Evolutionary conservation across 164 flowering plant genomes (phyloP).

Genomic region (Liquidambar formosana): DNA sequence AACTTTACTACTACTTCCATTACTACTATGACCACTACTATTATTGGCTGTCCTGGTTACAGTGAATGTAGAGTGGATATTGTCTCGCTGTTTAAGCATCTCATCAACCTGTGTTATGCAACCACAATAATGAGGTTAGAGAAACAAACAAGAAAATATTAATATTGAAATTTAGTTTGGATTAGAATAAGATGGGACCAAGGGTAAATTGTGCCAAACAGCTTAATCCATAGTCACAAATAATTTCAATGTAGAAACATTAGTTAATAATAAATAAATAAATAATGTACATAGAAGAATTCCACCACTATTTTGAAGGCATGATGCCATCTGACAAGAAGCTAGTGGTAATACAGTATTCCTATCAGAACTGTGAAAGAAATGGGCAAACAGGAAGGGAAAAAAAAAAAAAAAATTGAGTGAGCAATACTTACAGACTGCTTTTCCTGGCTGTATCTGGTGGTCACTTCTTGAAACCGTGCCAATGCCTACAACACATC

Average conservation of each 20-base stretch:
- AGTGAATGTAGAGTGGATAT: slow-evolving; percentile 79
- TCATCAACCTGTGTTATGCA: slow-evolving; percentile 75
- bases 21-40: slow-evolving; percentile 28
- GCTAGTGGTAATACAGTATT: not conserved
- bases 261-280: no score
- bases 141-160: not conserved
- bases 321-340: not conserved
- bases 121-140: not conserved
- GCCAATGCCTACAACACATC: slow-evolving; percentile 74
- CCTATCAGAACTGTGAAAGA: not conserved
- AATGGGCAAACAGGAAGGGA: not conserved
- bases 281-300: not conserved
- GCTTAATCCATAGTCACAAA: no score
- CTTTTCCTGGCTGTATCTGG: slow-evolving; percentile 87
- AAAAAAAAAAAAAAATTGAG: not conserved
- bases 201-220: not conserved
- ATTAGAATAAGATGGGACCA: not conserved
- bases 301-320: not conserved
- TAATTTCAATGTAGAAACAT: not conserved
- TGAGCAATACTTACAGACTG: slow-evolving; percentile 63
- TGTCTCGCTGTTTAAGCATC: slow-evolving; percentile 82
- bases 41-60: slow-evolving; percentile 33
- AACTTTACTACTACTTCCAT: slow-evolving; percentile 57
- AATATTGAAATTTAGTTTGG: not conserved
- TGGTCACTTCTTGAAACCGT: slow-evolving; percentile 89